Percentiles rank a stretch among this genome's conserved stretches.
These are phyloP conservation scores for Ophiognomonia clavigignenti-juglandacearum DNA, from an alignment of 2,329 filamentous ascomycete genomes.

Conservation along the genomic window DNA sequence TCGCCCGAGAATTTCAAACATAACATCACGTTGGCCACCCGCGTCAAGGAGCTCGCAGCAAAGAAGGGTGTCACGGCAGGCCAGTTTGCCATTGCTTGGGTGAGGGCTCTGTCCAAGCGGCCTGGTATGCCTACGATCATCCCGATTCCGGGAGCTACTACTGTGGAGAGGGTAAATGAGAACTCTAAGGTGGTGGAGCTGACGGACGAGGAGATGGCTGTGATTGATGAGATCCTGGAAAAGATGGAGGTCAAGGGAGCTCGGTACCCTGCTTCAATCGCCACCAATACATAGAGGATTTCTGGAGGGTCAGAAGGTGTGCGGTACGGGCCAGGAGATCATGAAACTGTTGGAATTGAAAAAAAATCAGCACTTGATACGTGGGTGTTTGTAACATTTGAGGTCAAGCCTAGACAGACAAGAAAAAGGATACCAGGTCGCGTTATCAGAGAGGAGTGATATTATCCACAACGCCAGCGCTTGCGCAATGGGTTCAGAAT, in stretches of 20 bases:
- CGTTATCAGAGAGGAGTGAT: slow-evolving; percentile 12
- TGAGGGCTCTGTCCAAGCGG: slow-evolving; percentile 41
- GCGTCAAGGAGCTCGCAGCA: slow-evolving; percentile 42
- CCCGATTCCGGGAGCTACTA: slow-evolving; percentile 63
- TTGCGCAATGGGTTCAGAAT: slow-evolving; percentile 15
- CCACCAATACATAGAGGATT: slow-evolving; percentile 30
- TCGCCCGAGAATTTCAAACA: slow-evolving; percentile 45
- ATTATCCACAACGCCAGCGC: slow-evolving; percentile 14
- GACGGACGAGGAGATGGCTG: slow-evolving; percentile 42
- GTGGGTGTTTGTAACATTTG: too few relatives aligned
- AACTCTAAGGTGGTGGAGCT: slow-evolving; percentile 50
- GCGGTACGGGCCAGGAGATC: background rate
- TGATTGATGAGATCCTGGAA: slow-evolving; percentile 44
- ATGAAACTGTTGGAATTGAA: too few relatives aligned
- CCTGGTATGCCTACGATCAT: slow-evolving; percentile 54
- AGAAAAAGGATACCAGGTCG: background rate
- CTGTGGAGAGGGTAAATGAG: slow-evolving; percentile 51
- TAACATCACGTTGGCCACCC: slow-evolving; percentile 48
- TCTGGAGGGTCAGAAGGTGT: background rate
- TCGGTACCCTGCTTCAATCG: slow-evolving; percentile 38
- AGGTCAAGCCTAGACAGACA: background rate
- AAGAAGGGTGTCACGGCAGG: slow-evolving; percentile 49
- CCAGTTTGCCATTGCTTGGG: slow-evolving; percentile 59
- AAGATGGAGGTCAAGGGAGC: slow-evolving; percentile 43
- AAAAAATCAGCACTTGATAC: too few relatives aligned